These are phyloP conservation scores for Fusarium nematophilum DNA, from an alignment of 2,329 filamentous ascomycete genomes.

Conservation along the genomic window DNA sequence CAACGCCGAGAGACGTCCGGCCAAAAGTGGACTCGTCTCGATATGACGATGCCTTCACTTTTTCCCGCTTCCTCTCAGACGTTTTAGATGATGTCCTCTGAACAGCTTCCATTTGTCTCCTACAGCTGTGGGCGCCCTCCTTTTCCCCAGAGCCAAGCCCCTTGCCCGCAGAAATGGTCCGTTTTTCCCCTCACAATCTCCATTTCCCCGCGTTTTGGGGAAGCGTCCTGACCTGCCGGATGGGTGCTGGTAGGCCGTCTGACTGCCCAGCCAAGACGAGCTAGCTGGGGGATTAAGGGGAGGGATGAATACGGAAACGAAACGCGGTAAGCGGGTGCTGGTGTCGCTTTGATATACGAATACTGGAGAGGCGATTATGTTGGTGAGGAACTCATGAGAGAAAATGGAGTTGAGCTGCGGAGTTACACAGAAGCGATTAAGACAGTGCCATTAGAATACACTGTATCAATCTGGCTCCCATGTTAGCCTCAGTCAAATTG, in stretches of 20 bases:
- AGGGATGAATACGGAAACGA: slow-evolving; percentile 2
- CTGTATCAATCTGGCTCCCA: too few species aligned
- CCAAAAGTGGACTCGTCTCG: slow-evolving; percentile 31
- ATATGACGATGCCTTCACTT: slow-evolving; percentile 30
- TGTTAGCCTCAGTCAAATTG: too few species aligned
- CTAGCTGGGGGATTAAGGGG: not conserved
- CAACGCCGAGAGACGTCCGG: slow-evolving; percentile 43
- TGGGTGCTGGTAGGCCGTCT: not conserved
- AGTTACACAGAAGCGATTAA: too few species aligned
- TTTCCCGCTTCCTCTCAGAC: slow-evolving; percentile 22
- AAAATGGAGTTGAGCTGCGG: too few species aligned
- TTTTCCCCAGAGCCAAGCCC: slow-evolving; percentile 29
- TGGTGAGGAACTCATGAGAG: too few species aligned
- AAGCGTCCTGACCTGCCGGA: not conserved
- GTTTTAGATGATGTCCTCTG: slow-evolving; percentile 27
- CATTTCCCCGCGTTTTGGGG: slow-evolving; percentile 44
- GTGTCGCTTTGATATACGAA: not conserved
- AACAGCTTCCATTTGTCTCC: too few species aligned
- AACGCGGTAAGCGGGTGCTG: slow-evolving; percentile 26
- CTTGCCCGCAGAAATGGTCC: slow-evolving; percentile 36
- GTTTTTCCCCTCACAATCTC: slow-evolving; percentile 38
- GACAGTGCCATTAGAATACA: too few species aligned
- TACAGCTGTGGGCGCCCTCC: too few species aligned
- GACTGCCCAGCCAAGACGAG: slow-evolving; percentile 9
- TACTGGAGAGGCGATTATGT: too few species aligned